Evolutionary conservation across 257 asterid species (phyloP).

Genomic region (Forsythia suspensa): DNA sequence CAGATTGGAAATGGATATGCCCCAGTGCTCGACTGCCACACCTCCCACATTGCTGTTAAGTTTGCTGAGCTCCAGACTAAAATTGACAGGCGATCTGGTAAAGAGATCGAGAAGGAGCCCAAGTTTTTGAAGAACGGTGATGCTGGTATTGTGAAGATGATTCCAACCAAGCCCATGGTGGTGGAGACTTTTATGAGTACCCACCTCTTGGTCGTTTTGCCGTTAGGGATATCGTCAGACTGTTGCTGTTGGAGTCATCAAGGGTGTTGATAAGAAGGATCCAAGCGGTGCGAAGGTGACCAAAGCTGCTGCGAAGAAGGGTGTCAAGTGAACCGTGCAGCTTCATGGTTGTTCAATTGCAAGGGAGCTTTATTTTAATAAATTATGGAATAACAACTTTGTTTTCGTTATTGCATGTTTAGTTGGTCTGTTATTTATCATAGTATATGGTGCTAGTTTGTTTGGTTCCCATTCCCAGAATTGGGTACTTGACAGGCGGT

Average conservation of each 20-base stretch:
- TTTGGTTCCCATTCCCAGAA: conserved; percentile 33
- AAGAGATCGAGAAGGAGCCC: conserved; percentile 70
- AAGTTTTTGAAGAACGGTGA: conserved; percentile 71
- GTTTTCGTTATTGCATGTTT: background rate
- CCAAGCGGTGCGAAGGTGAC: conserved; percentile 60
- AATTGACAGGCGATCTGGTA: conserved; percentile 53
- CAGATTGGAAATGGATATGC: conserved; percentile 73
- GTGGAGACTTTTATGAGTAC: conserved; percentile 48
- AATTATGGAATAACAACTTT: background rate
- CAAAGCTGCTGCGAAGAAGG: conserved; percentile 59
- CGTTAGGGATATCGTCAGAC: conserved; percentile 58
- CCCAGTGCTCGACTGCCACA: conserved; percentile 67
- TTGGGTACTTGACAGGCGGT: conserved; percentile 50
- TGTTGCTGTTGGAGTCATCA: conserved; percentile 55
- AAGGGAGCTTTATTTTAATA: background rate
- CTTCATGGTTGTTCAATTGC: background rate
- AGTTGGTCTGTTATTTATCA: conserved; percentile 3
- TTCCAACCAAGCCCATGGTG: conserved; percentile 62
- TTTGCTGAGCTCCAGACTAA: conserved; percentile 55
- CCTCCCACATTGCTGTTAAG: conserved; percentile 68
- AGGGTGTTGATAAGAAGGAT: conserved; percentile 50
- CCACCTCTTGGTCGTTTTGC: conserved; percentile 58
- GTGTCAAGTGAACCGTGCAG: conserved; percentile 30
- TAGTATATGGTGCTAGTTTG: conserved; percentile 20
- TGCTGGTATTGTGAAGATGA: conserved; percentile 50